Conservation (phyloP, 768 basidiomycete species). For the Tremella mesenterica region DNA sequence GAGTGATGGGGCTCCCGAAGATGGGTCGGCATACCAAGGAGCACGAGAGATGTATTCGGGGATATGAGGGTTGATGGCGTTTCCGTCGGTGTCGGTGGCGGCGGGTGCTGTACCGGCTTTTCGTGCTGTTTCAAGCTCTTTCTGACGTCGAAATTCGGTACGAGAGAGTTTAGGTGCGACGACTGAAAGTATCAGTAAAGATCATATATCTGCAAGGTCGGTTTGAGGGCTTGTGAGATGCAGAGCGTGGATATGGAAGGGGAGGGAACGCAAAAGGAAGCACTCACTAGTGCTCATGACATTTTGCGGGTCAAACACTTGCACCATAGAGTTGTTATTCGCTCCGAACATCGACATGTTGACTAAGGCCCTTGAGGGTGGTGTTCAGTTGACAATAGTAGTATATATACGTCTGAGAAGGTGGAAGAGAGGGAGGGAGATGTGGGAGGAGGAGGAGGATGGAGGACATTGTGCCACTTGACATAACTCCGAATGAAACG, state of each 20-base stretch:
- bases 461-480: no score
- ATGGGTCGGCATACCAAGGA: conserved; percentile 97
- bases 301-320: background rate
- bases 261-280: background rate
- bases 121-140: conserved; percentile 93
- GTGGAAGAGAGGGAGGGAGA: no score
- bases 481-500: conserved; percentile 5
- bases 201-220: background rate
- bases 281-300: conserved; percentile 3
- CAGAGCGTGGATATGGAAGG: no score
- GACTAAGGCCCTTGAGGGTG: background rate
- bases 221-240: no score
- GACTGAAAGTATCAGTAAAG: background rate
- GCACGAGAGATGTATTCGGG: conserved; percentile 98
- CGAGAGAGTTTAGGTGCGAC: conserved; percentile 69
- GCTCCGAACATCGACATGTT: conserved; percentile 1
- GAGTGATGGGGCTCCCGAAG: conserved; percentile 84
- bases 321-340: conserved; percentile 1
- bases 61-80: conserved; percentile 96
- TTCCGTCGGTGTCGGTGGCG: conserved; percentile 88
- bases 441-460: no score
- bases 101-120: conserved; percentile 98
- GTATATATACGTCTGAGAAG: no score
- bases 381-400: no score
- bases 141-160: conserved; percentile 89